Evolutionary conservation across 2,329 filamentous ascomycete species (phyloP).

Genomic region (Curvularia lunata): DNA sequence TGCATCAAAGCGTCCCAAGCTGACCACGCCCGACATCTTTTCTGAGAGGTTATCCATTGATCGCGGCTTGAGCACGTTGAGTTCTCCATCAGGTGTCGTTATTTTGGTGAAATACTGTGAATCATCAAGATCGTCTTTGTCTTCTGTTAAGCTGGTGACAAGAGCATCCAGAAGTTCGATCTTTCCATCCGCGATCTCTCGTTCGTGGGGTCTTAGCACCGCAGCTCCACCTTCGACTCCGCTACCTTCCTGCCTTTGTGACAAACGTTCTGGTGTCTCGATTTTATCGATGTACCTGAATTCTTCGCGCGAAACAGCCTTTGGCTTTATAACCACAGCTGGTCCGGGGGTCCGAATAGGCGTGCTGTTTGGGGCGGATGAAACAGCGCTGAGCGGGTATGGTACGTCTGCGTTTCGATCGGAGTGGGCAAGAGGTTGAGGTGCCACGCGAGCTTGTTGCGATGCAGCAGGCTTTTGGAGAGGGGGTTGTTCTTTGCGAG

Average conservation of each 20-base stretch:
- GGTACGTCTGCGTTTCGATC: constrained; percentile 24
- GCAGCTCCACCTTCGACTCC: constrained; percentile 64
- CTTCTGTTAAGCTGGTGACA: constrained; percentile 74
- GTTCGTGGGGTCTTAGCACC: constrained; percentile 74
- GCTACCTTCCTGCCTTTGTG: constrained; percentile 60
- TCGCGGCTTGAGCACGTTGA: constrained; percentile 68
- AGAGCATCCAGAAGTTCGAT: constrained; percentile 73
- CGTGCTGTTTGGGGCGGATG: constrained; percentile 23
- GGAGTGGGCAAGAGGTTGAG: constrained; percentile 18
- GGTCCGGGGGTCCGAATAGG: constrained; percentile 42
- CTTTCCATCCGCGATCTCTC: constrained; percentile 78
- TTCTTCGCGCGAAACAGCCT: constrained; percentile 50
- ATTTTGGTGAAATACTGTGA: constrained; percentile 64
- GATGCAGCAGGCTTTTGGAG: constrained; percentile 18
- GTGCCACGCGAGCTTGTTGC: constrained; percentile 16
- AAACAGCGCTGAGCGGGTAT: constrained; percentile 23
- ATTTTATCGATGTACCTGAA: constrained; percentile 50
- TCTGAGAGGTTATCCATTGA: constrained; percentile 76
- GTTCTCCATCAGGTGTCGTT: constrained; percentile 62
- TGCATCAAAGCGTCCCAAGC: constrained; percentile 69
- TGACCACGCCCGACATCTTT: constrained; percentile 74
- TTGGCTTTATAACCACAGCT: constrained; percentile 57
- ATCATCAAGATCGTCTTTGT: constrained; percentile 71
- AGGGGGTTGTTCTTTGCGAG: constrained; percentile 17
- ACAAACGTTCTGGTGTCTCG: constrained; percentile 35